Conservation (phyloP, 768 basidiomycete species). For the Pleurotus salmoneostramineus region DNA sequence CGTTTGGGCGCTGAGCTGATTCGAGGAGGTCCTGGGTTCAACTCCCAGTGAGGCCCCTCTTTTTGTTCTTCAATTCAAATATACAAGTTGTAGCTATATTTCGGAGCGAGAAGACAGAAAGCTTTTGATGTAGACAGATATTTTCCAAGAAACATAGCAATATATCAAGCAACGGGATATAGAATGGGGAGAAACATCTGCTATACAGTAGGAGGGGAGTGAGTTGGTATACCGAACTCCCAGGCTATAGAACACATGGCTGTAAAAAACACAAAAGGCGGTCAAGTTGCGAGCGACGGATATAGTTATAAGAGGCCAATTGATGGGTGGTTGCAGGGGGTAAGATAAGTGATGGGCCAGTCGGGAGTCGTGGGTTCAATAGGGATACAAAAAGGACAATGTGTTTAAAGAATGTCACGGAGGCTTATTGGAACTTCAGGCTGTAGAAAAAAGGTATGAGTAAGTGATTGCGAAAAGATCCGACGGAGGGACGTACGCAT, state of each 20-base stretch:
- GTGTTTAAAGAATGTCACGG: conserved; percentile 77
- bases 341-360: conserved; percentile 6
- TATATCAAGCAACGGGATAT: conserved; percentile 35
- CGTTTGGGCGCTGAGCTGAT: conserved; percentile 1
- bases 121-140: neutral
- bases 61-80: neutral
- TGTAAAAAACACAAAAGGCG: conserved; percentile 50
- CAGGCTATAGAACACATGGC: conserved; percentile 28
- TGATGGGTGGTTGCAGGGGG: conserved; percentile 20
- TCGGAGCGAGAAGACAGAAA: neutral
- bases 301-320: conserved; percentile 49
- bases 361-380: conserved; percentile 47
- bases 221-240: neutral
- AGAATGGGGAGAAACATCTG: conserved; percentile 34
- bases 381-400: conserved; percentile 77
- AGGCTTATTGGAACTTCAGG: conserved; percentile 90
- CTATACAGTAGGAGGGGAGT: conserved; percentile 66
- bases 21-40: conserved; percentile 9
- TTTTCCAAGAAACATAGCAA: conserved; percentile 25
- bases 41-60: conserved; percentile 8
- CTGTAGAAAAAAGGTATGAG: conserved; percentile 32
- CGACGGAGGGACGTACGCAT: conserved; percentile 58
- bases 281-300: conserved; percentile 45
- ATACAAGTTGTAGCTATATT: too few relatives aligned
- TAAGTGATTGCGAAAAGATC: conserved; percentile 13